Evolutionary conservation across 306 rosid genomes (phyloP).

Genomic region (Oemleria cerasiformis): DNA sequence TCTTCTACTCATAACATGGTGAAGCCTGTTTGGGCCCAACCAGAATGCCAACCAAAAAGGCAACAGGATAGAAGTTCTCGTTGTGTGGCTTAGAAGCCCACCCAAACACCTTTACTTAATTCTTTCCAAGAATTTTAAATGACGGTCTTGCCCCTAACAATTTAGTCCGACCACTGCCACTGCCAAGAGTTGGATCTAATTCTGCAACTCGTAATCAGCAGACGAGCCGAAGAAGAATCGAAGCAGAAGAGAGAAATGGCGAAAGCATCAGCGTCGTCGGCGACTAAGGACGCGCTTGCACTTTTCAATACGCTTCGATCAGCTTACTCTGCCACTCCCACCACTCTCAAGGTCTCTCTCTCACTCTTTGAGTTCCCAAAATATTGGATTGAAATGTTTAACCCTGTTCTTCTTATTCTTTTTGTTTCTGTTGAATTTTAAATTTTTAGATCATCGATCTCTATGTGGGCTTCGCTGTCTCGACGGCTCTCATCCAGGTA

Average conservation of each 20-base stretch:
- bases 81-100: no score
- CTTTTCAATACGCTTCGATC: slow-evolving; percentile 67
- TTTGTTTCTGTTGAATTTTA: neutral
- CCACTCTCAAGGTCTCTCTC: slow-evolving; percentile 58
- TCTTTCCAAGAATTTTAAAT: neutral
- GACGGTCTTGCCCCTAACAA: neutral
- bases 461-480: slow-evolving; percentile 65
- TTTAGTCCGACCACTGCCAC: neutral
- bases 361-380: neutral
- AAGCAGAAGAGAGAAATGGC: slow-evolving; percentile 1
- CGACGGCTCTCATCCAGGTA: slow-evolving; percentile 87
- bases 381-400: neutral
- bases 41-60: neutral
- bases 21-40: neutral
- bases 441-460: slow-evolving; percentile 74
- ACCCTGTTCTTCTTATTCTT: slow-evolving; percentile 12
- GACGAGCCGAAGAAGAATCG: neutral
- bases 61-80: no score
- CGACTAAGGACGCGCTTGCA: slow-evolving; percentile 61
- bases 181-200: no score
- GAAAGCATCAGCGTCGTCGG: slow-evolving; percentile 25
- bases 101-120: neutral
- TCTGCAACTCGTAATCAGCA: no score
- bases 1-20: no score
- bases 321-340: slow-evolving; percentile 78